phyloP scores from a whole-genome alignment of 768 basidiomycete species.

The Amanita pseudoporphyria region DNA sequence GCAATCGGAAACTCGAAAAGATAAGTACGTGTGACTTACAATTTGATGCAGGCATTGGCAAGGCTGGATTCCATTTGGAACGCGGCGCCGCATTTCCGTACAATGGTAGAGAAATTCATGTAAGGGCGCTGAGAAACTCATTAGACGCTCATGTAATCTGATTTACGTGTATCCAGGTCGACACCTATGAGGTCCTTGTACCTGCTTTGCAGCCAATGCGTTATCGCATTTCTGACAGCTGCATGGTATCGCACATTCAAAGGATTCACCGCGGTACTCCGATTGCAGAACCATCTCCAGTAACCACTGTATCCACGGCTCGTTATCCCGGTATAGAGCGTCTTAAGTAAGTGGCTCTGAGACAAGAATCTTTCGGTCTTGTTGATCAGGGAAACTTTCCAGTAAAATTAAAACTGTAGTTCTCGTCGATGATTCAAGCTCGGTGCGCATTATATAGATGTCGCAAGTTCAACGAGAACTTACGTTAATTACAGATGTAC shows the following conservation, averaged over 20 bases:
- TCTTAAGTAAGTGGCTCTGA: slow-evolving; percentile 10
- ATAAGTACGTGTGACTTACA: neutral
- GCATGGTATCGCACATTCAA: slow-evolving; percentile 10
- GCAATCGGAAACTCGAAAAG: neutral
- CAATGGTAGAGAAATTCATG: slow-evolving; percentile 15
- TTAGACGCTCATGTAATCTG: neutral
- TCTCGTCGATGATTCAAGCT: slow-evolving; percentile 15
- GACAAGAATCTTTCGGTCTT: neutral
- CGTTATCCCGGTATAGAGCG: slow-evolving; percentile 1
- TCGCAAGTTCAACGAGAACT: neutral
- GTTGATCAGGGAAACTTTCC: neutral
- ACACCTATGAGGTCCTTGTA: slow-evolving; percentile 16
- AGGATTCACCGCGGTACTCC: slow-evolving; percentile 7
- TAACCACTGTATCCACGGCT: neutral
- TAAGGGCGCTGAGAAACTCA: neutral
- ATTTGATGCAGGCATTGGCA: slow-evolving; percentile 12
- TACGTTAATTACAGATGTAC: slow-evolving; percentile 10
- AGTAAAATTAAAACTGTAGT: slow-evolving; percentile 16
- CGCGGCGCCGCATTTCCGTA: slow-evolving; percentile 16
- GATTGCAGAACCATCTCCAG: neutral
- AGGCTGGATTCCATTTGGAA: slow-evolving; percentile 14
- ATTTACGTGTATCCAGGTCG: slow-evolving; percentile 7
- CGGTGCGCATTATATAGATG: slow-evolving; percentile 8
- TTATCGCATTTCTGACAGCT: slow-evolving; percentile 10
- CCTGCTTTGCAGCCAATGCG: slow-evolving; percentile 13